Evolutionary conservation across 345 rosid species (phyloP), one percentile per base, ranked within the genome.

Genomic region (Salix exigua): DNA sequence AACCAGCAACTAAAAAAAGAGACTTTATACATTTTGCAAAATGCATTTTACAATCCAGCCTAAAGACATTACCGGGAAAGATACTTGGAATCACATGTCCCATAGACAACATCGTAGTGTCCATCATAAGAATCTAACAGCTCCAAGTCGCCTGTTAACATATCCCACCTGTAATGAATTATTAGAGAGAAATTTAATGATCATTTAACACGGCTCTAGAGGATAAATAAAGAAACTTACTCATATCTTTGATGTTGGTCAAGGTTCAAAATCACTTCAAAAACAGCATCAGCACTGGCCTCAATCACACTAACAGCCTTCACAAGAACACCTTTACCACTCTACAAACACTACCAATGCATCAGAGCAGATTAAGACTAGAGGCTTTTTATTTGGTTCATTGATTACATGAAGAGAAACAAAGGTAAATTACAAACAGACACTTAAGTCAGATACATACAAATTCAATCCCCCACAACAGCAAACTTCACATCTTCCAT

Each of bases 221-320:
- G 73, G 66, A 75, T 6, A 75, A 66, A 60, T 40, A 21, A 69
- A 65, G 77, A 58, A 83, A 70, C 98, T 87, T 88, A 93, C 99
- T 96, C 96, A 9, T 96, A 92, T 96, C 99, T 89, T 68, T 71
- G 89, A 44, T 83, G 96, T 50, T 86, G 90, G 46, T 92, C 97
- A 74, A 92, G 85, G 71, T 86, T 89, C 77, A 90, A 75, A 73
- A 96, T 73, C 73, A 92, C 91, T 83, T 93, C 99, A 82, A 96
- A 93, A 71, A 89, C 91, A 77, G 91, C 79, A 86, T 96, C 99
- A 46, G 94, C 94, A 79, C 78, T 87, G 77, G 94, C 91, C 83
- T 96, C 99, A 82, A 93, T 82, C 55, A 92, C 96, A 72, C 86
- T 93, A 81, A 93, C 96, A 74, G 98, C 90, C 84, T 92, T 93